A percentile compares a stretch with the other conserved stretches of the same genome.
Conservation (phyloP, 257 asterid genomes). For the Solanum pinnatisectum region DNA sequence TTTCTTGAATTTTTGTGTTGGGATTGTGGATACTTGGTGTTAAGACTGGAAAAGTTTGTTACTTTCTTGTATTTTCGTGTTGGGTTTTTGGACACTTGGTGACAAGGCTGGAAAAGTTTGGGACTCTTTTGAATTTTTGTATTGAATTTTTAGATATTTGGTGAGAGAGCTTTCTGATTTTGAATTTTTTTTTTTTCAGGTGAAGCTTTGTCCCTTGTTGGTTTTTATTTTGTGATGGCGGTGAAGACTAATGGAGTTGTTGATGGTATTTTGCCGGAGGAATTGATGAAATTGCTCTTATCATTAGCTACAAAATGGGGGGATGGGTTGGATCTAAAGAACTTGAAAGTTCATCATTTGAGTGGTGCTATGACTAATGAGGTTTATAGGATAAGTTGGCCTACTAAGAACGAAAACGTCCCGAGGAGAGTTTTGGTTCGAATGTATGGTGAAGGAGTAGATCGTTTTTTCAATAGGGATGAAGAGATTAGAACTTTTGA, state of each 20-base stretch:
- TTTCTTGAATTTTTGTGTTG: background rate
- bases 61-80: background rate
- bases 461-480: constrained; percentile 61
- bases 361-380: constrained; percentile 88
- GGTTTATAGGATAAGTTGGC: constrained; percentile 69
- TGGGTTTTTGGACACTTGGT: background rate
- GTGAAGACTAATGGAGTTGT: constrained; percentile 47
- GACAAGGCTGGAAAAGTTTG: background rate
- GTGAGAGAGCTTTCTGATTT: background rate
- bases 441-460: constrained; percentile 80
- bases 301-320: constrained; percentile 60
- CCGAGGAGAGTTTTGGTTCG: constrained; percentile 63
- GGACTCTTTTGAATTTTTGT: background rate
- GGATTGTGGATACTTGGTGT: background rate
- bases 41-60: background rate
- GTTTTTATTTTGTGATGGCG: constrained; percentile 30
- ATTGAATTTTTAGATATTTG: background rate
- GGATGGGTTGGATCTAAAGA: constrained; percentile 34
- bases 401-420: constrained; percentile 21
- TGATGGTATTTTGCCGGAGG: constrained; percentile 52
- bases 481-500: constrained; percentile 72
- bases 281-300: constrained; percentile 34
- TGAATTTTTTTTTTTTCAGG: background rate
- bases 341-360: constrained; percentile 43
- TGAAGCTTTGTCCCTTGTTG: background rate